These are phyloP conservation scores for Nannochloropsis gaditana DNA, from an alignment of 108 stramenopile genomes.

Conservation along the genomic window DNA sequence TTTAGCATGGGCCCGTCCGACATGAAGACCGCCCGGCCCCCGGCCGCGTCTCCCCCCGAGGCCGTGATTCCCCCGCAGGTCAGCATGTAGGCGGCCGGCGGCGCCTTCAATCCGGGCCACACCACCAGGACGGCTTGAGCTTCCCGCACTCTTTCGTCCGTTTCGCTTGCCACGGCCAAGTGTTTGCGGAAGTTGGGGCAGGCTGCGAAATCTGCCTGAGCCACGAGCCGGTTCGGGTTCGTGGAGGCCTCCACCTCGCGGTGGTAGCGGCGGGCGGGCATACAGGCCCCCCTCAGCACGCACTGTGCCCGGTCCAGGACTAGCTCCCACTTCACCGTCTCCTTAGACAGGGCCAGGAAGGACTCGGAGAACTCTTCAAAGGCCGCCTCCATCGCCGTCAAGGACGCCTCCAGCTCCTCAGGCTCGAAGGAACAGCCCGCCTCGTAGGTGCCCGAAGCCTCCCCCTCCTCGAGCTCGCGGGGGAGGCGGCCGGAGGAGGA, in stretches of 20 bases:
- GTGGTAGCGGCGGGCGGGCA: not conserved
- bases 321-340: not conserved
- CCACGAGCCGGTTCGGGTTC: not conserved
- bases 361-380: not conserved
- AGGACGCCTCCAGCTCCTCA: not conserved
- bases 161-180: not conserved
- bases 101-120: slow-evolving; percentile 14
- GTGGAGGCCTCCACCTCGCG: not conserved
- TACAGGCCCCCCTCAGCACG: not conserved
- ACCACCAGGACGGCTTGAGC: not conserved
- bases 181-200: not conserved
- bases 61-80: not conserved
- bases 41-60: not conserved
- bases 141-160: not conserved
- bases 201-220: not conserved
- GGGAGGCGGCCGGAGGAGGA: slow-evolving; percentile 14
- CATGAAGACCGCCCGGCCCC: not conserved
- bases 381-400: not conserved
- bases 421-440: not conserved
- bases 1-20: slow-evolving; percentile 12
- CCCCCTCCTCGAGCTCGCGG: not conserved
- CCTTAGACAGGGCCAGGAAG: not conserved
- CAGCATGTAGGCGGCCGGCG: not conserved
- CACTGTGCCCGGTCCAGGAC: not conserved
- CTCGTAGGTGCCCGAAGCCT: not conserved